These are phyloP conservation scores for Aspergillus sp. DNA, from an alignment of 2,329 filamentous ascomycete genomes.

Conservation along the genomic window DNA sequence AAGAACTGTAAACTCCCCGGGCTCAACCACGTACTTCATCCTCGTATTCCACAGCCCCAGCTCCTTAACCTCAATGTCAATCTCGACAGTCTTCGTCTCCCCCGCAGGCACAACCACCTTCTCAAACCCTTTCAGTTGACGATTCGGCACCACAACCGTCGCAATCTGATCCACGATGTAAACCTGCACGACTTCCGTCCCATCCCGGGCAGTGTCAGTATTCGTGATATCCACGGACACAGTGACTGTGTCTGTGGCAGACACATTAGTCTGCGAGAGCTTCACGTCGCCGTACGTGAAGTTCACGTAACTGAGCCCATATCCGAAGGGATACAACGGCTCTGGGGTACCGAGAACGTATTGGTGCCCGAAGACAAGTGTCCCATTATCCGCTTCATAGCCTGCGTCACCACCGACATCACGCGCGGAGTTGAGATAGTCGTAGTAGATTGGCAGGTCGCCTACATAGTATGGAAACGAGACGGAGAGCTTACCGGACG, in stretches of 20 bases:
- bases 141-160: slow-evolving; percentile 64
- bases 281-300: slow-evolving; percentile 53
- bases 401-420: slow-evolving; percentile 55
- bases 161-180: slow-evolving; percentile 65
- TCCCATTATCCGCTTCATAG: slow-evolving; percentile 56
- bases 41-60: slow-evolving; percentile 57
- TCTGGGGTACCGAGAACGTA: slow-evolving; percentile 63
- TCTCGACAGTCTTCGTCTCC: slow-evolving; percentile 54
- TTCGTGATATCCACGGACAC: slow-evolving; percentile 65
- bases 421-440: slow-evolving; percentile 68
- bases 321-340: slow-evolving; percentile 66
- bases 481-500: slow-evolving; percentile 65
- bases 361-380: slow-evolving; percentile 62
- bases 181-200: slow-evolving; percentile 67
- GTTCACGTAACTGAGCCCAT: slow-evolving; percentile 63
- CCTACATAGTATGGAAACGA: slow-evolving; percentile 68
- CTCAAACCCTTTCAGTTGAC: slow-evolving; percentile 64
- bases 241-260: slow-evolving; percentile 55
- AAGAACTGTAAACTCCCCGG: slow-evolving; percentile 63
- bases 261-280: slow-evolving; percentile 46
- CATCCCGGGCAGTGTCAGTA: slow-evolving; percentile 52
- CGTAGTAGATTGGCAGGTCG: slow-evolving; percentile 68
- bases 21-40: slow-evolving; percentile 74
- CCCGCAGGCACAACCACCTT: slow-evolving; percentile 64
- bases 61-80: slow-evolving; percentile 52